Evolutionary conservation across 2,329 filamentous ascomycete genomes (phyloP).

Genomic region (Exserohilum rostratum): DNA sequence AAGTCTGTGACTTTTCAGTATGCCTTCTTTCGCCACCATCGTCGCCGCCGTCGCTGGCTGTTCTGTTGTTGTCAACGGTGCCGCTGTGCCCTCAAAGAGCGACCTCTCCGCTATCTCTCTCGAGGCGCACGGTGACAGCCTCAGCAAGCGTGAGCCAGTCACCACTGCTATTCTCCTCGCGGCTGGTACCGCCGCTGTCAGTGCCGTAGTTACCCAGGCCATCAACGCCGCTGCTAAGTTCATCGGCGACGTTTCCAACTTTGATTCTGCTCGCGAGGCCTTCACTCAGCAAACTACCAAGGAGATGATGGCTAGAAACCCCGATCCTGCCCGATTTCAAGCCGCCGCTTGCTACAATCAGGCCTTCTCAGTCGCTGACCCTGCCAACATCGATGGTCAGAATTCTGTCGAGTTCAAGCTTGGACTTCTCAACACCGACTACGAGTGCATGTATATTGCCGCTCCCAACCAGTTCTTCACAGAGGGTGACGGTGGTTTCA

Average conservation of each 20-base stretch:
- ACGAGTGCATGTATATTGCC: constrained; percentile 14
- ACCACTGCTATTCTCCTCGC: constrained; percentile 8
- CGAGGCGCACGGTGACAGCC: neutral
- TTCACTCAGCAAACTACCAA: constrained; percentile 13
- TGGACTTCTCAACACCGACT: constrained; percentile 14
- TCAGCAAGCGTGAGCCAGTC: constrained; percentile 10
- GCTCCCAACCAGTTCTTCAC: constrained; percentile 14
- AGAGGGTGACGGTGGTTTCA: constrained; percentile 5
- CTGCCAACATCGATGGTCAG: constrained; percentile 4
- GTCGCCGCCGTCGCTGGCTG: constrained; percentile 5
- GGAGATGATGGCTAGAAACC: constrained; percentile 9
- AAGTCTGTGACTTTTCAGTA: constrained; percentile 12
- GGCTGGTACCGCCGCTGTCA: constrained; percentile 11
- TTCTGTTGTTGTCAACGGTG: constrained; percentile 8
- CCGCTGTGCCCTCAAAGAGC: constrained; percentile 2
- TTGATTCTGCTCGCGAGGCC: constrained; percentile 9
- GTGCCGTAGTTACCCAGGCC: constrained; percentile 10
- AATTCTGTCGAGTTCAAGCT: constrained; percentile 10
- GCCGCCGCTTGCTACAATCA: constrained; percentile 15
- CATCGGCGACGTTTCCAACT: constrained; percentile 10
- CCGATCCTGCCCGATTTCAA: constrained; percentile 5
- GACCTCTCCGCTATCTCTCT: neutral
- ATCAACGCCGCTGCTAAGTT: constrained; percentile 2
- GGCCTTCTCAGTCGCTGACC: constrained; percentile 4
- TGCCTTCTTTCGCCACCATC: constrained; percentile 13